phyloP scores from a whole-genome alignment of 1,284 basidiomycete species.

The Fomes fomentarius region DNA sequence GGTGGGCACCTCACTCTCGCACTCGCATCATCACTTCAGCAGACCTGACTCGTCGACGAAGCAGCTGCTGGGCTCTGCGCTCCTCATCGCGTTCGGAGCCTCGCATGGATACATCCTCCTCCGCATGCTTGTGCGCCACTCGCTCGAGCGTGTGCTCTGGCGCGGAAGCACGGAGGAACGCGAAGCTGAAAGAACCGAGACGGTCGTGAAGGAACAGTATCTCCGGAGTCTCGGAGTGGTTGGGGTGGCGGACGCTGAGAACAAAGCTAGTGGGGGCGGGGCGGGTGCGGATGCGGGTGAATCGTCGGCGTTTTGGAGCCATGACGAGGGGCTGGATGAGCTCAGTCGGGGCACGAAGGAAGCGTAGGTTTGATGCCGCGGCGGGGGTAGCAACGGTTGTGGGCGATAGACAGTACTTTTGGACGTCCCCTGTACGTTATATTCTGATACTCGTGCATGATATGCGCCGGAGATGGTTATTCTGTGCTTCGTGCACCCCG shows the following conservation, averaged over 20 bases:
- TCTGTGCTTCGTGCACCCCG: too few species aligned
- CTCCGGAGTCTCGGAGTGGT: constrained; percentile 46
- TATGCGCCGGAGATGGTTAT: background rate
- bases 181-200: constrained; percentile 57
- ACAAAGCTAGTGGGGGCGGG: constrained; percentile 24
- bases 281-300: constrained; percentile 30
- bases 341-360: constrained; percentile 66
- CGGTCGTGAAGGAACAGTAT: constrained; percentile 67
- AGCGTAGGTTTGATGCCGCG: constrained; percentile 33
- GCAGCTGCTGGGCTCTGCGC: constrained; percentile 65
- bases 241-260: constrained; percentile 27
- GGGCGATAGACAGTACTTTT: too few species aligned
- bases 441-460: too few species aligned
- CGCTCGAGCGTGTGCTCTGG: constrained; percentile 80
- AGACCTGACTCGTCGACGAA: constrained; percentile 41
- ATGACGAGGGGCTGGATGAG: constrained; percentile 70
- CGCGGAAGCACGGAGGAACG: constrained; percentile 66
- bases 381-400: background rate
- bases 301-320: constrained; percentile 56
- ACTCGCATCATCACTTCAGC: constrained; percentile 24
- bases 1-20: constrained; percentile 33
- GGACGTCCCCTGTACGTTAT: too few species aligned
- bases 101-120: constrained; percentile 82
- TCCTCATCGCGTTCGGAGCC: constrained; percentile 76
- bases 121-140: constrained; percentile 62